phyloP scores from a whole-genome alignment of 441 rosid genomes.

The Euphorbia celastroides region DNA sequence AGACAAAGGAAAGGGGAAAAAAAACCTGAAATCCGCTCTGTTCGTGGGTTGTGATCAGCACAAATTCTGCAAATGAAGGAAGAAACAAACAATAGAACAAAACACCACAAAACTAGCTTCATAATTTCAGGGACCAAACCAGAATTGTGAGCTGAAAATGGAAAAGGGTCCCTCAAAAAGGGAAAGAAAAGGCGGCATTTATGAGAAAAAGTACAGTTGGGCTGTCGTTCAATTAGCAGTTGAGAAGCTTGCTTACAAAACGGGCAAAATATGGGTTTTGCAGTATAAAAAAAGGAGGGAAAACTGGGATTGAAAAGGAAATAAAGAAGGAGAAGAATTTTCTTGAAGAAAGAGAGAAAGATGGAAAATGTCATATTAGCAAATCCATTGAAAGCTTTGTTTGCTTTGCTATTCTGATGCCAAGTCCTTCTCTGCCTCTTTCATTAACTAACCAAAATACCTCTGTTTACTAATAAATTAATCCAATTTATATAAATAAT shows the following conservation, averaged over 20 bases:
- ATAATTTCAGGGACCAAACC: slow-evolving; percentile 22
- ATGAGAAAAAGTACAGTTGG: slow-evolving; percentile 44
- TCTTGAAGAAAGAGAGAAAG: slow-evolving; percentile 79
- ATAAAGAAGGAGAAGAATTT: slow-evolving; percentile 26
- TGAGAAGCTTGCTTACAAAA: slow-evolving; percentile 62
- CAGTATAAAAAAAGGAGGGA: slow-evolving; percentile 6
- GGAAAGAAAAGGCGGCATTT: slow-evolving; percentile 26
- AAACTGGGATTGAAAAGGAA: slow-evolving; percentile 27
- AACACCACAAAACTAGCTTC: slow-evolving; percentile 30
- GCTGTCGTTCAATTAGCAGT: slow-evolving; percentile 66
- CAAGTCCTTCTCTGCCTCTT: slow-evolving; percentile 27
- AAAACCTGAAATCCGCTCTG: slow-evolving; percentile 73
- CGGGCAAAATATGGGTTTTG: slow-evolving; percentile 22
- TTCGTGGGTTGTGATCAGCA: slow-evolving; percentile 42
- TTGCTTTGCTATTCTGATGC: slow-evolving; percentile 39
- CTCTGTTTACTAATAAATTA: too few species aligned
- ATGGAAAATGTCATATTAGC: too few species aligned
- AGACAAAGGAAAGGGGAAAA: background rate
- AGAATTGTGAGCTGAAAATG: background rate
- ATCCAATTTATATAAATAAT: too few species aligned
- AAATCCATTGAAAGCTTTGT: slow-evolving; percentile 42
- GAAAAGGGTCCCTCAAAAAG: slow-evolving; percentile 12
- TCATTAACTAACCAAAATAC: too few species aligned
- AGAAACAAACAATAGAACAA: slow-evolving; percentile 24
- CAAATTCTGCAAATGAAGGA: slow-evolving; percentile 19